Percentiles rank a stretch among this genome's conserved stretches.
Conservation (phyloP, 257 asterid species). For the Fraxinus quadrangulata region DNA sequence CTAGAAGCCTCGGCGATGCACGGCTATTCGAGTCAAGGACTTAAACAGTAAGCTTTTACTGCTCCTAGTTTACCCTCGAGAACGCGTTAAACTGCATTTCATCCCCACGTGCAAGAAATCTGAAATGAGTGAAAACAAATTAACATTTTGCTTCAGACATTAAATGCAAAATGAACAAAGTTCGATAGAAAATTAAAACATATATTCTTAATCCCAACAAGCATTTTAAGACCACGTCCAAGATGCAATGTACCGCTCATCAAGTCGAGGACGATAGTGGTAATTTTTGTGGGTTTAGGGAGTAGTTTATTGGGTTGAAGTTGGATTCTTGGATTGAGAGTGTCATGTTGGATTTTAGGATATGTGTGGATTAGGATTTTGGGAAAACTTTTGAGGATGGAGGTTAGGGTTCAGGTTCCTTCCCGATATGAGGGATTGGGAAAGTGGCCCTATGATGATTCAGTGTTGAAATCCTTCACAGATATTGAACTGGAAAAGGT, state of each 20-base stretch:
- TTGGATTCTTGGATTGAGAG: conserved; percentile 38
- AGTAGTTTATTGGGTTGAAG: conserved; percentile 39
- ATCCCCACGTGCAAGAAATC: neutral
- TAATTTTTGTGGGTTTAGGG: conserved; percentile 40
- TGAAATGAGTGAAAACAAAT: neutral
- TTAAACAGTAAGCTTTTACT: neutral
- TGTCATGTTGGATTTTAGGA: conserved; percentile 80
- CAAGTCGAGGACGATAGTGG: no score
- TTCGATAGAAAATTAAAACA: neutral
- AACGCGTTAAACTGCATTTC: neutral
- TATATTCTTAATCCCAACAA: no score
- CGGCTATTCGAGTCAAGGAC: neutral
- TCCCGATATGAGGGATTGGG: conserved; percentile 34
- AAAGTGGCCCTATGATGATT: conserved; percentile 41
- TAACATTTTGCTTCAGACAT: neutral
- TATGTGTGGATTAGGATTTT: conserved; percentile 49
- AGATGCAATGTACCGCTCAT: neutral
- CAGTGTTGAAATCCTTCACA: neutral
- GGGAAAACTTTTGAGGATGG: conserved; percentile 45
- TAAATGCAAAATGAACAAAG: neutral
- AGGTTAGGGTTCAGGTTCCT: conserved; percentile 35
- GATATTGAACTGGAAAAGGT: neutral
- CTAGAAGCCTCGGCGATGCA: no score
- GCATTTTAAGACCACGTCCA: no score
- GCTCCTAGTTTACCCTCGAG: neutral